Evolutionary conservation across 176 grass and related monocot species (phyloP), one percentile per base, ranked within the genome.

Genomic region (Phoenix roebelenii): DNA sequence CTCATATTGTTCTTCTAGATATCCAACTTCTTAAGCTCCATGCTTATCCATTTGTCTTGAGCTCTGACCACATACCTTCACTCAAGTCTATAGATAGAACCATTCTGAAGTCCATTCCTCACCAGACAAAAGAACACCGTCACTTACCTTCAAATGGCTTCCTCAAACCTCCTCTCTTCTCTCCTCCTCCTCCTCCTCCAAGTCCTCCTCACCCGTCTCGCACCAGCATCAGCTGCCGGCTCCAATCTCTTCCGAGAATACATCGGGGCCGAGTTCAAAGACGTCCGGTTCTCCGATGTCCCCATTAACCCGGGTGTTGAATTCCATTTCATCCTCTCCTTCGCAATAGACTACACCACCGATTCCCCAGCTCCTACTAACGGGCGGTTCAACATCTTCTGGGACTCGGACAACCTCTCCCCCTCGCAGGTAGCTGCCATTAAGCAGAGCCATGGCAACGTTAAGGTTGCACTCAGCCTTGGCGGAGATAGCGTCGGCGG

Each of bases 311-410:
- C 77, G 1, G 19, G 51, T 22, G 73, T 86, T 3, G 72, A 77
- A 64, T 81, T 85, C 66, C 51, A 80, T 67, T 85, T 76, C 50
- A 85, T 85, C 71, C 82, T 85, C 60, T 15, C 82, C 71, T 85
- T 85, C 22, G 71, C 73, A 63, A 78, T 78, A 49, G 80, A 83
- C 75, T 83, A 83, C 74, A 55, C 54, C n/a, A 20, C 15, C 15
- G 2, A 23, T 0, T 14, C 56, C 0, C 12, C 55, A 0, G 0
- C 6, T 4, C 69, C 83, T 5, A 51, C 72, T 9, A 69, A 86
- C 39, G 83, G 77, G 18, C 50, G 44, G 7, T 86, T 81, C 63
- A 7, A 4, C 35, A 16, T 81, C 0, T 77, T 60, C 60, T 86
- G 83, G 83, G 66, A 81, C 62, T 15, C 39, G 1, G 5, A 3